These are phyloP conservation scores for Linnemannia exigua DNA, from an alignment of 192 early-diverging fungal species.

Conservation along the genomic window DNA sequence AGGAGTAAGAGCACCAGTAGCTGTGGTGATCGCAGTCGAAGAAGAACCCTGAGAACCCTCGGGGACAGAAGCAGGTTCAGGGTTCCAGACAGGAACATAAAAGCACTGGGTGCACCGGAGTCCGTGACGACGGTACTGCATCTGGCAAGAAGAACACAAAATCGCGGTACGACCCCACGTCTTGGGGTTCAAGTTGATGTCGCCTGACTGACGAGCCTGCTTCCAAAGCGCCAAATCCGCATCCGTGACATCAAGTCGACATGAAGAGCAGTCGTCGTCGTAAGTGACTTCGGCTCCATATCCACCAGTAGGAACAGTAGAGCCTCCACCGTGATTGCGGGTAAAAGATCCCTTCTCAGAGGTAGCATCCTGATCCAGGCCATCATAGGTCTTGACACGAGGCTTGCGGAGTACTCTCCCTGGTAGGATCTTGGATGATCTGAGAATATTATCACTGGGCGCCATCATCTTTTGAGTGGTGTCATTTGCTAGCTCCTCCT, in stretches of 20 bases:
- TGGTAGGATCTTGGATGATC: conserved; percentile 26
- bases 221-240: conserved; percentile 21
- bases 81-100: conserved; percentile 28
- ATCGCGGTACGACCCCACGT: conserved; percentile 30
- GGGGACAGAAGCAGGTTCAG: background rate
- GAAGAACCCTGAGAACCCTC: background rate
- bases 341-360: conserved; percentile 21
- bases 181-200: conserved; percentile 34
- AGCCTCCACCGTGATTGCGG: background rate
- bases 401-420: conserved; percentile 27
- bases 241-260: conserved; percentile 13
- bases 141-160: conserved; percentile 18
- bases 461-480: background rate
- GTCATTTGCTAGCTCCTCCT: conserved; percentile 12
- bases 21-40: background rate
- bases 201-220: conserved; percentile 12
- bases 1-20: background rate
- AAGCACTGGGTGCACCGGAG: conserved; percentile 42
- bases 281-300: background rate
- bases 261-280: conserved; percentile 30
- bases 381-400: background rate
- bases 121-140: conserved; percentile 32
- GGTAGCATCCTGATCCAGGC: background rate
- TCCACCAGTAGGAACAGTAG: background rate
- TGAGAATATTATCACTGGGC: conserved; percentile 11